Base-by-base conservation (phyloP, 148 eudicot genomes). In the Bassia scoparia region DNA sequence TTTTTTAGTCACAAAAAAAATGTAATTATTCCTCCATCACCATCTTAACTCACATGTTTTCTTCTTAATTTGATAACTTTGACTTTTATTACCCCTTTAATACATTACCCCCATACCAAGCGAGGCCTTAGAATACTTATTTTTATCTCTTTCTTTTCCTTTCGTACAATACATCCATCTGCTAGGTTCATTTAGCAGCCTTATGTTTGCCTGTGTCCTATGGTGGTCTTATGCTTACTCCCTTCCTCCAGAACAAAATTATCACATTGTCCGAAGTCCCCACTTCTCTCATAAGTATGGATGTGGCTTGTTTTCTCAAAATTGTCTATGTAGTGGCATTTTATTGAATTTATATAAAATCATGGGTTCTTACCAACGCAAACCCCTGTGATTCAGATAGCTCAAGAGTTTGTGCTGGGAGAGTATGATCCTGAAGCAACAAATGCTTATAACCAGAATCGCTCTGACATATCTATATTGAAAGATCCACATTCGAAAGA, bases 401-500 rank as follows among this genome's bases (percentile, higher is more conserved):
- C 89, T 77, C 98, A 94, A 83, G 97, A 94, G 80, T 94, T 85
- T 82, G 68, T 87, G 72, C 81, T 94, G 66, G 98, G 98, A 70
- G 80, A 67, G 29, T 94, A 77, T 87, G 98, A 94, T 76, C 82
- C 80, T 49, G 97, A 91, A 80, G 96, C 91, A 65, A 94, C 98
- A 59, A 84, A 80, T 73, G 89, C 84, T 67, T 83, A 85, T 85
- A 84, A 94, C 80, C 87, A 87, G 72, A 94, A 91, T 79, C 87
- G 76, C 35, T 88, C 96, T 33, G 96, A 88, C 61, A 71, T 85
- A 68, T 91, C 98, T 69, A 83, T 79, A 69, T 73, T 91, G 76
- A 94, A 94, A 83, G 93, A 91, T 84, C 96, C 97, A 68, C 97
- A 92, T 70, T 88, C 98, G 15, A 91, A 87, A 83, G 96, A 91